phyloP scores from a whole-genome alignment of 331 rosid genomes.

The Dryas integrifolia region DNA sequence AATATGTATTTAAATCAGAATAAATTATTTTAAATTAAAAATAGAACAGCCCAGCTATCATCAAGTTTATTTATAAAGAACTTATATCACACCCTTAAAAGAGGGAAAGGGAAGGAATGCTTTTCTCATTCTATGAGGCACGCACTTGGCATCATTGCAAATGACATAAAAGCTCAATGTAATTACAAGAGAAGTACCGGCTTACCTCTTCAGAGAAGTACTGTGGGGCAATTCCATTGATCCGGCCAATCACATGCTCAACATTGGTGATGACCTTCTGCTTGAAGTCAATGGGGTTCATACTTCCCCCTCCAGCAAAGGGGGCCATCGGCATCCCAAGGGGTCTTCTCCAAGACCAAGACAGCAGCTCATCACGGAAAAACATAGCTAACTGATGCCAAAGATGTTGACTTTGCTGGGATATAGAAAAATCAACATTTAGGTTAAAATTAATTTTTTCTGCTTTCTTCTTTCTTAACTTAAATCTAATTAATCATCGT shows the following conservation, averaged over 20 bases:
- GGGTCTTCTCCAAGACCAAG: slow-evolving; percentile 99
- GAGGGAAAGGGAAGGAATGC: neutral
- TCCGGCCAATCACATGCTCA: slow-evolving; percentile 68
- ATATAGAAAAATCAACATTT: slow-evolving; percentile 22
- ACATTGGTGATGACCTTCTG: slow-evolving; percentile 89
- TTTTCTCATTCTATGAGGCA: neutral
- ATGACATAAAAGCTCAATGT: neutral
- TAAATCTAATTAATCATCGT: neutral
- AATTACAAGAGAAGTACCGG: neutral
- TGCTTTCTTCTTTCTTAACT: neutral
- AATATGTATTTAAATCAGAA: neutral
- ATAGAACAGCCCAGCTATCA: neutral
- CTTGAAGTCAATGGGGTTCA: slow-evolving; percentile 79
- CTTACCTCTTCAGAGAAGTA: slow-evolving; percentile 84
- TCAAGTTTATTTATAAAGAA: too few relatives aligned
- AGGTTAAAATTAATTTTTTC: neutral
- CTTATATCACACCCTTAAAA: too few relatives aligned
- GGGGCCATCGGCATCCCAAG: slow-evolving; percentile 87
- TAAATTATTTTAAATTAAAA: neutral
- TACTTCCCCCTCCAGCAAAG: slow-evolving; percentile 69
- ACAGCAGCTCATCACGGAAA: slow-evolving; percentile 95
- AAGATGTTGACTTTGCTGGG: slow-evolving; percentile 94
- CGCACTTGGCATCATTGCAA: neutral
- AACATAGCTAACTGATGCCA: slow-evolving; percentile 99
- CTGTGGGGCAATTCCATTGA: slow-evolving; percentile 82